Evolutionary conservation across 257 asterid genomes (phyloP).

Genomic region (Apocynum venetum): DNA sequence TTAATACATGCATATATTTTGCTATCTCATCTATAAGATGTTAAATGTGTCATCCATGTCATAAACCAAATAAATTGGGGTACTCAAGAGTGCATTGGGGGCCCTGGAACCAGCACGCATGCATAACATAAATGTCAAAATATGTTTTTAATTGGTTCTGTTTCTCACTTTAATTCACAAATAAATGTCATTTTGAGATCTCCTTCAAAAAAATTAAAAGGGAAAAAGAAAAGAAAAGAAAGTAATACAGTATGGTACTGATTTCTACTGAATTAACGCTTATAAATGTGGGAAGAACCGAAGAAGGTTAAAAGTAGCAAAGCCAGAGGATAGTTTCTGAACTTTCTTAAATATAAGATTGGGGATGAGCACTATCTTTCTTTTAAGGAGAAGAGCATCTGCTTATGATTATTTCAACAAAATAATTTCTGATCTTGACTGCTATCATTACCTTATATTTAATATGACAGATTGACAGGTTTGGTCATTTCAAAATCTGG

Average conservation of each 20-base stretch:
- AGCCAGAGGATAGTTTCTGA: background rate
- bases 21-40: background rate
- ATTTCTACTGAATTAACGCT: background rate
- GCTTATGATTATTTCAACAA: too few relatives aligned
- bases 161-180: background rate
- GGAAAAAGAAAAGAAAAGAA: background rate
- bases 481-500: slow-evolving; percentile 80
- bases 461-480: slow-evolving; percentile 74
- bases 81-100: background rate
- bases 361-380: background rate
- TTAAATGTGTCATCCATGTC: background rate
- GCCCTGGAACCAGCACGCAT: background rate
- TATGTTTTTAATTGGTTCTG: too few relatives aligned
- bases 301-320: background rate
- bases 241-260: too few relatives aligned
- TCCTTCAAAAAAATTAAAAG: background rate
- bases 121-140: background rate
- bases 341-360: background rate
- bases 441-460: background rate
- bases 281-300: too few relatives aligned
- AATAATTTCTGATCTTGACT: background rate
- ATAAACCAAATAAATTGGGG: background rate
- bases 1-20: background rate
- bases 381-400: background rate
- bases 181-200: background rate